Percentiles rank a stretch among this genome's conserved stretches.
Conservation (phyloP, 306 rosid genomes). For the Vicia villosa region DNA sequence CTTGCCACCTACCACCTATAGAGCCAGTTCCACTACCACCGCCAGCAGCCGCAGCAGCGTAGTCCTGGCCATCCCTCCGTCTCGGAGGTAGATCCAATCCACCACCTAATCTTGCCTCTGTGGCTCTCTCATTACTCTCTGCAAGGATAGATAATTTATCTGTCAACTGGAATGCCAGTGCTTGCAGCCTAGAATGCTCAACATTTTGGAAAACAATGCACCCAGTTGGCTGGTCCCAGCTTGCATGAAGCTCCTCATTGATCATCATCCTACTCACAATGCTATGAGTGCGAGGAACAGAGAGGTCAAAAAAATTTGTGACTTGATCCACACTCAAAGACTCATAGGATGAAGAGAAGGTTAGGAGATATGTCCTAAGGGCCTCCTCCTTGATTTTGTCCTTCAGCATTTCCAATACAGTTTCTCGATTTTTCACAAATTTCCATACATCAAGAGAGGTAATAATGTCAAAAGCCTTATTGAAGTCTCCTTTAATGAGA, state of each 20-base stretch:
- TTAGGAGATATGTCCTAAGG: conserved; percentile 80
- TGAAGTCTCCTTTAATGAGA: conserved; percentile 75
- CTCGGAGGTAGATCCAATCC: conserved; percentile 75
- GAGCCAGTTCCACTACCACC: conserved; percentile 40
- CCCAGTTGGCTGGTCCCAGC: conserved; percentile 66
- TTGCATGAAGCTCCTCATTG: conserved; percentile 86
- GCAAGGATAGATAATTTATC: conserved; percentile 79
- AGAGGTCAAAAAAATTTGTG: conserved; percentile 70
- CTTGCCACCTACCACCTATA: conserved; percentile 77
- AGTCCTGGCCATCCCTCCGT: conserved; percentile 89
- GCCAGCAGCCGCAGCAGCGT: conserved; percentile 52
- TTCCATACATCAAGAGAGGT: conserved; percentile 87
- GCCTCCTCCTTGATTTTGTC: conserved; percentile 93
- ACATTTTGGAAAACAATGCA: conserved; percentile 62
- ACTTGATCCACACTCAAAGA: conserved; percentile 79
- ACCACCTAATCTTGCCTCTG: conserved; percentile 79
- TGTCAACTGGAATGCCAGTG: conserved; percentile 79
- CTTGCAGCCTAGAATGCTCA: conserved; percentile 69
- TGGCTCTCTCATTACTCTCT: conserved; percentile 89
- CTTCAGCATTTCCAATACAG: conserved; percentile 72
- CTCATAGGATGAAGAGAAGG: conserved; percentile 76
- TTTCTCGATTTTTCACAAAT: conserved; percentile 65
- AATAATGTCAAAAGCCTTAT: conserved; percentile 66
- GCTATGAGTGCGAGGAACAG: conserved; percentile 61
- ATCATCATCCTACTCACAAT: conserved; percentile 90